These are phyloP conservation scores for Hypoxylon sp. DNA, from an alignment of 2,329 filamentous ascomycete genomes.

Conservation along the genomic window DNA sequence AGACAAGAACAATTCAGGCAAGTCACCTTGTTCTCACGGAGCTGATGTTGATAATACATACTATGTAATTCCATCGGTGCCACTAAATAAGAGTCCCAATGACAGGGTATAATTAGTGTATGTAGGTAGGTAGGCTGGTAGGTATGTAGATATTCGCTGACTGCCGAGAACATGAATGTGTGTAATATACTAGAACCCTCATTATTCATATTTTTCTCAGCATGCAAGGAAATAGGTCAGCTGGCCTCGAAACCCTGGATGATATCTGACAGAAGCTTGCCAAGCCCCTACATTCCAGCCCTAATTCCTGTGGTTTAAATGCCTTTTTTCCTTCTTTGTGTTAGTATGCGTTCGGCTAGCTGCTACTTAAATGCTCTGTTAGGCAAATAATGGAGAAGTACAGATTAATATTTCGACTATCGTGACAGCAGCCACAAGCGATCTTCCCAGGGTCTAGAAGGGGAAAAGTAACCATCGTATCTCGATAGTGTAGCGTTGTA, in stretches of 20 bases:
- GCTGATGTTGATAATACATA: constrained; percentile 25
- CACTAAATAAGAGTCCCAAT: constrained; percentile 6
- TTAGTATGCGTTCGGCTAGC: constrained; percentile 26
- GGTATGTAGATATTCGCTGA: no score
- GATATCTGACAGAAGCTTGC: constrained; percentile 34
- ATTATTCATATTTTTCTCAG: constrained; percentile 25
- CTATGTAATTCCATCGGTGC: no score
- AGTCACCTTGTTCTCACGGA: constrained; percentile 16
- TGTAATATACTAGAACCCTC: not conserved
- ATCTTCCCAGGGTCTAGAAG: constrained; percentile 28
- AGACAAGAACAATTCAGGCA: constrained; percentile 31
- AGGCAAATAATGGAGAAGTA: constrained; percentile 29
- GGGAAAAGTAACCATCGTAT: constrained; percentile 11
- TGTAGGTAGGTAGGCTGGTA: no score
- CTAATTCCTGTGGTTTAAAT: constrained; percentile 34
- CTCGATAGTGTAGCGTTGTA: constrained; percentile 3
- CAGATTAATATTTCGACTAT: constrained; percentile 23
- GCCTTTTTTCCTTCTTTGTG: constrained; percentile 17
- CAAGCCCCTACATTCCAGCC: constrained; percentile 40
- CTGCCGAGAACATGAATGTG: constrained; percentile 17
- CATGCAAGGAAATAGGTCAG: constrained; percentile 41
- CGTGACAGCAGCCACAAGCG: constrained; percentile 26
- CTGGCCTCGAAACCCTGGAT: constrained; percentile 39
- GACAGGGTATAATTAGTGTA: constrained; percentile 2
- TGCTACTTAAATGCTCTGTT: constrained; percentile 29